Evolutionary conservation across 495 filamentous ascomycete genomes (phyloP).

Genomic region (Barbatosphaeria neglecta): DNA sequence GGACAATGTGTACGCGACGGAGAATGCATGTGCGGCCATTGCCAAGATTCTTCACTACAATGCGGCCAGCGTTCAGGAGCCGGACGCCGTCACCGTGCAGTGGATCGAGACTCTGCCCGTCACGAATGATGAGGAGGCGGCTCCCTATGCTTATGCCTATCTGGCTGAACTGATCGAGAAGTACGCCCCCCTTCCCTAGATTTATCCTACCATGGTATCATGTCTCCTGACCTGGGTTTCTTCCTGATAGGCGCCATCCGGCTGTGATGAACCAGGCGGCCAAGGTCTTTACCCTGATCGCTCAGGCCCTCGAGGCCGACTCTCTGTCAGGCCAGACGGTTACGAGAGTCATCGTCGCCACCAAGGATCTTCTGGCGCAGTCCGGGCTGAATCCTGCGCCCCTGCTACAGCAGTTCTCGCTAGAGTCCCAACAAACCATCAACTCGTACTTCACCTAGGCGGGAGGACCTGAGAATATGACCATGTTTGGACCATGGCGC

Average conservation of each 20-base stretch:
- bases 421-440: slow-evolving; percentile 66
- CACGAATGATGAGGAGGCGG: slow-evolving; percentile 91
- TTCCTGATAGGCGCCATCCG: slow-evolving; percentile 62
- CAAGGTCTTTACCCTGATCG: slow-evolving; percentile 72
- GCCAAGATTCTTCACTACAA: slow-evolving; percentile 94
- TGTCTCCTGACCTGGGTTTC: background rate
- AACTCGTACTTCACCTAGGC: slow-evolving; percentile 54
- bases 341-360: slow-evolving; percentile 56
- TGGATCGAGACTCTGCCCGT: slow-evolving; percentile 91
- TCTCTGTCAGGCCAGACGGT: slow-evolving; percentile 77
- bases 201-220: background rate
- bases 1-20: slow-evolving; percentile 89
- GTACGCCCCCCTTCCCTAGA: slow-evolving; percentile 47
- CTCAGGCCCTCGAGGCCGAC: slow-evolving; percentile 78
- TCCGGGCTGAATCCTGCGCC: slow-evolving; percentile 60
- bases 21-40: slow-evolving; percentile 94
- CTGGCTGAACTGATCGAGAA: slow-evolving; percentile 83
- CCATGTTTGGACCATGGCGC: background rate
- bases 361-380: slow-evolving; percentile 57
- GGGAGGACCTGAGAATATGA: background rate
- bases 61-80: slow-evolving; percentile 55
- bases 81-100: slow-evolving; percentile 57
- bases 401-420: slow-evolving; percentile 55
- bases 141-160: slow-evolving; percentile 91
- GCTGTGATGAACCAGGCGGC: slow-evolving; percentile 61